Evolutionary conservation across 306 rosid species (phyloP).

Genomic region (Citrullus amarus): DNA sequence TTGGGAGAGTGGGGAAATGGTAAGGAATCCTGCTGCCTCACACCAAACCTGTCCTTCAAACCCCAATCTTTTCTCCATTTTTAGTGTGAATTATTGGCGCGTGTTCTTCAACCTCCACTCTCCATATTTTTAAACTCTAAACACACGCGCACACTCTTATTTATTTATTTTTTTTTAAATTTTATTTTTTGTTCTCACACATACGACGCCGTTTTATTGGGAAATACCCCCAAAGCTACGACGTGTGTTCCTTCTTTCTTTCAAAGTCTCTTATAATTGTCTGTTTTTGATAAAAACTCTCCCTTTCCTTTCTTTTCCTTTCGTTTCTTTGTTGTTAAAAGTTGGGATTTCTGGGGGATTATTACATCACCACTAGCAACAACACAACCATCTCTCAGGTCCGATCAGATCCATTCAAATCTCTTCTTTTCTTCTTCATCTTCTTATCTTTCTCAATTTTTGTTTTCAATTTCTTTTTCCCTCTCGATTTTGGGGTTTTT

Average conservation of each 20-base stretch:
- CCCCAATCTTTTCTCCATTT: neutral
- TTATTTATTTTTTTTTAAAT: too few species aligned
- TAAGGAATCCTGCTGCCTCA: neutral
- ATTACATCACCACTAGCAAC: slow-evolving; percentile 12
- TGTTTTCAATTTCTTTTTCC: neutral
- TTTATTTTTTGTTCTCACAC: neutral
- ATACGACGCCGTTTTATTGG: neutral
- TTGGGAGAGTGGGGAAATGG: neutral
- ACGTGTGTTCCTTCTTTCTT: neutral
- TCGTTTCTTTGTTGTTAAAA: neutral
- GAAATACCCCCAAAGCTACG: neutral
- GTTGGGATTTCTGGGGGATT: slow-evolving; percentile 13
- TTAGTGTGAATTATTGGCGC: slow-evolving; percentile 5
- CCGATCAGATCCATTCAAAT: slow-evolving; percentile 71
- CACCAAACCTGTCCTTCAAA: neutral
- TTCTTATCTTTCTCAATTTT: neutral
- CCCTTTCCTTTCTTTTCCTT: neutral
- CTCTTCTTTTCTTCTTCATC: slow-evolving; percentile 2
- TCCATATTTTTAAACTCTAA: neutral
- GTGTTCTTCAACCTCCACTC: neutral
- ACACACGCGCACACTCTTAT: neutral
- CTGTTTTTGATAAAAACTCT: neutral
- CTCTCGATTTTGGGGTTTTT: neutral
- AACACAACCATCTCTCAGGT: slow-evolving; percentile 23
- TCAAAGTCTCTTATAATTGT: neutral